Percentiles rank a stretch among this genome's conserved stretches.
Conservation (phyloP, 352 stramenopile genomes). For the Pythium vanterpoolii region DNA sequence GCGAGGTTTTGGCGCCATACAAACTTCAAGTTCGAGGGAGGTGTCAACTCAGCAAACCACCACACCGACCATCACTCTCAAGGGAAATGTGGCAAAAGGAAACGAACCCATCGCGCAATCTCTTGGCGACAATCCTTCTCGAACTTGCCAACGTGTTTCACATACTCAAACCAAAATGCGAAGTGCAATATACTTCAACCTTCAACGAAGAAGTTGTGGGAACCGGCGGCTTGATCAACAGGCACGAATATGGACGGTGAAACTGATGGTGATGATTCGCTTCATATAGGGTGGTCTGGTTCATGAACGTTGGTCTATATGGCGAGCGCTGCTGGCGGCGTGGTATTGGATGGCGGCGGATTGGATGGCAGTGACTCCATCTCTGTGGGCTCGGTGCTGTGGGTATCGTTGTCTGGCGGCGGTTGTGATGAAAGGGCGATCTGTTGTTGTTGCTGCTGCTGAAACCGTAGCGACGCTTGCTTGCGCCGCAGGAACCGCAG, state of each 20-base stretch:
- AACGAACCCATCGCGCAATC: slow-evolving; percentile 11
- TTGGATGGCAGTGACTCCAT: not conserved
- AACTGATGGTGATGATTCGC: not conserved
- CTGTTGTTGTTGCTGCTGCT: slow-evolving; percentile 2
- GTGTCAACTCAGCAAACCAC: slow-evolving; percentile 4
- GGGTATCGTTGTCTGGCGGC: not conserved
- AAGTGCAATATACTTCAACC: not conserved
- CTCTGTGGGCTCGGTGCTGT: not conserved
- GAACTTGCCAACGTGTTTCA: not conserved
- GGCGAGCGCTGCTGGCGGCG: not conserved
- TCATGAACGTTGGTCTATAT: not conserved
- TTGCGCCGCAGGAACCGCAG: slow-evolving; percentile 18
- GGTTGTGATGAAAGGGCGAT: not conserved
- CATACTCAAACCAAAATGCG: slow-evolving; percentile 19
- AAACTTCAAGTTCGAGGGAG: slow-evolving; percentile 23
- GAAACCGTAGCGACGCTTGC: slow-evolving; percentile 12
- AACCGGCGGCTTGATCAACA: not conserved
- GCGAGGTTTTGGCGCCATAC: slow-evolving; percentile 5
- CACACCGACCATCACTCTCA: slow-evolving; percentile 19
- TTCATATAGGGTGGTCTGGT: not conserved
- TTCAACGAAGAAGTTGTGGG: slow-evolving; percentile 6
- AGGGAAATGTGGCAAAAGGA: slow-evolving; percentile 1
- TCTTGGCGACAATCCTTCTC: slow-evolving; percentile 1
- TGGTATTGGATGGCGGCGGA: not conserved
- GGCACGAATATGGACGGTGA: not conserved